These are phyloP conservation scores for Epichloe brachyelytri DNA, from an alignment of 2,329 filamentous ascomycete species.

Conservation along the genomic window DNA sequence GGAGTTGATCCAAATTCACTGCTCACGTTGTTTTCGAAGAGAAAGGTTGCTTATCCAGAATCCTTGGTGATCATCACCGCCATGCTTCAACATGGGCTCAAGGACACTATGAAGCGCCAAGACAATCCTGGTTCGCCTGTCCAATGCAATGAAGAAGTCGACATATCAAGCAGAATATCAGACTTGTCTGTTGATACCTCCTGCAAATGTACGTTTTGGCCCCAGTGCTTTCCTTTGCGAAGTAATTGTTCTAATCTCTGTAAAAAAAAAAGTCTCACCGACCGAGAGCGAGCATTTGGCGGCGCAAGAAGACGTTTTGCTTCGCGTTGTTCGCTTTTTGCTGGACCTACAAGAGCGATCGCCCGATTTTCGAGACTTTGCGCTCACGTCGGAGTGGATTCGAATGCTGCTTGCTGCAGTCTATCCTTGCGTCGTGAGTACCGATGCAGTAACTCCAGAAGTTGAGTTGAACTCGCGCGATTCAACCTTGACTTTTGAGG, in stretches of 20 bases:
- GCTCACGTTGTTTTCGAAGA: slow-evolving; percentile 57
- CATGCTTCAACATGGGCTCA: slow-evolving; percentile 79
- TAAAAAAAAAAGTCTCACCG: slow-evolving; percentile 11
- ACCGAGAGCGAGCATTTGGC: slow-evolving; percentile 34
- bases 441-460: slow-evolving; percentile 70
- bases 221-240: neutral
- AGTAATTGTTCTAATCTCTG: neutral
- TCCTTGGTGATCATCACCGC: slow-evolving; percentile 66
- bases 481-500: slow-evolving; percentile 71
- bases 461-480: slow-evolving; percentile 78
- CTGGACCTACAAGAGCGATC: slow-evolving; percentile 68
- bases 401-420: slow-evolving; percentile 66
- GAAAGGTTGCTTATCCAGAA: slow-evolving; percentile 61
- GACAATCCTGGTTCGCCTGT: slow-evolving; percentile 44
- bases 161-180: neutral
- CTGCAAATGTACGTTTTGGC: neutral
- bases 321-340: slow-evolving; percentile 67
- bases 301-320: slow-evolving; percentile 50
- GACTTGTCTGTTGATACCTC: neutral
- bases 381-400: slow-evolving; percentile 66
- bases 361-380: slow-evolving; percentile 68
- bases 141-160: slow-evolving; percentile 3
- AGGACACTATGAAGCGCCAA: slow-evolving; percentile 51
- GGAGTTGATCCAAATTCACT: slow-evolving; percentile 63
- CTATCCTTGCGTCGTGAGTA: slow-evolving; percentile 79